Conservation (phyloP, 352 stramenopile species). For the Thalassiosira ordinaria region DNA sequence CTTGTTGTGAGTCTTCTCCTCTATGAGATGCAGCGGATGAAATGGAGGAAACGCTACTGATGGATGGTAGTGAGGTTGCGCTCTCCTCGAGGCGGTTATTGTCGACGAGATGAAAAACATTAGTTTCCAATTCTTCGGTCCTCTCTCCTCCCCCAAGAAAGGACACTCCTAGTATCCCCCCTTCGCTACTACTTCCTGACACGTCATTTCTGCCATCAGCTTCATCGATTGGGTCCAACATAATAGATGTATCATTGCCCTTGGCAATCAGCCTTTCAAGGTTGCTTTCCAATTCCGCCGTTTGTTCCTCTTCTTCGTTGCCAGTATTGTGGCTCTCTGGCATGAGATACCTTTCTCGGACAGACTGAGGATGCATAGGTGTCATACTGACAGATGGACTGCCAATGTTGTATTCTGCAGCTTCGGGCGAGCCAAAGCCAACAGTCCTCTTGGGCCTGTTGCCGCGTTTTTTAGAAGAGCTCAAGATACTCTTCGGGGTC, state of each 20-base stretch:
- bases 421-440: conserved; percentile 79
- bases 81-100: conserved; percentile 41
- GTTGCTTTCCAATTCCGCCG: conserved; percentile 27
- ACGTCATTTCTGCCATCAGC: conserved; percentile 20
- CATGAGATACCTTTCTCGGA: conserved; percentile 23
- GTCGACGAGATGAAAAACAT: conserved; percentile 58
- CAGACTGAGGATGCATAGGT: conserved; percentile 64
- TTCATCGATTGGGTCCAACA: conserved; percentile 44
- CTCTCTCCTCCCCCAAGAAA: conserved; percentile 26
- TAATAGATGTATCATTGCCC: conserved; percentile 34
- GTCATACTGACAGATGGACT: conserved; percentile 80
- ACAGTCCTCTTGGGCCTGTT: conserved; percentile 56
- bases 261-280: conserved; percentile 41
- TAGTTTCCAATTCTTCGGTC: conserved; percentile 71
- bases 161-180: not conserved
- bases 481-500: conserved; percentile 64
- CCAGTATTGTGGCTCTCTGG: conserved; percentile 10
- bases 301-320: too few relatives aligned
- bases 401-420: conserved; percentile 76
- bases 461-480: conserved; percentile 50
- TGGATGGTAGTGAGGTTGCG: conserved; percentile 43
- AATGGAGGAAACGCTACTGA: conserved; percentile 30
- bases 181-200: conserved; percentile 19
- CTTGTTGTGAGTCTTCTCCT: not conserved
- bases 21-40: conserved; percentile 8